phyloP scores from a whole-genome alignment of 2,329 filamentous ascomycete species.

The Niveomyces coronatus region DNA sequence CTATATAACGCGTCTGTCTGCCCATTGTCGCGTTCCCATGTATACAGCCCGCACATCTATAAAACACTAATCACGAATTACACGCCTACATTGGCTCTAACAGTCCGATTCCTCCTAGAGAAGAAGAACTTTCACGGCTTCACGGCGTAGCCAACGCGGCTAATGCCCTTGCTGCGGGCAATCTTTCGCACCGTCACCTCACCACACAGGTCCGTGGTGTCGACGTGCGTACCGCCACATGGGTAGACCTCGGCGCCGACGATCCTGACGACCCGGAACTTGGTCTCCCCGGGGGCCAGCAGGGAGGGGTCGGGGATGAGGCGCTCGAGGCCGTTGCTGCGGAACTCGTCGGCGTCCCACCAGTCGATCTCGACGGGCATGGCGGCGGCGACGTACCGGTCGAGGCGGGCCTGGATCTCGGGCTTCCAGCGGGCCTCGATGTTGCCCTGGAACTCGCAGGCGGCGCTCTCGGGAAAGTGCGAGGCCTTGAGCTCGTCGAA shows the following conservation, averaged over 20 bases:
- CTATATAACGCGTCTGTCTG: too few relatives aligned
- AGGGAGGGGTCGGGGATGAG: constrained; percentile 40
- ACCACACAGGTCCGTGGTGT: constrained; percentile 46
- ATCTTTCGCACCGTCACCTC: constrained; percentile 58
- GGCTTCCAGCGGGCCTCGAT: constrained; percentile 56
- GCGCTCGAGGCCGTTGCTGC: constrained; percentile 40
- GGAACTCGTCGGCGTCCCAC: constrained; percentile 56
- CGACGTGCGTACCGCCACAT: constrained; percentile 66
- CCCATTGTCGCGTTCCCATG: too few relatives aligned
- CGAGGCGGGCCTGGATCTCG: constrained; percentile 49
- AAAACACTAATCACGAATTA: too few relatives aligned
- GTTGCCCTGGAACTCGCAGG: constrained; percentile 56
- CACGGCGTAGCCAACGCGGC: constrained; percentile 40
- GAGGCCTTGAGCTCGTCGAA: constrained; percentile 62
- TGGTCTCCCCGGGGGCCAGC: constrained; percentile 36
- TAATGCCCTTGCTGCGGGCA: constrained; percentile 51
- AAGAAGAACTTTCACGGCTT: background rate
- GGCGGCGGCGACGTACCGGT: constrained; percentile 44
- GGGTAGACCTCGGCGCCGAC: constrained; percentile 60
- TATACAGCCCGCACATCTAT: too few relatives aligned
- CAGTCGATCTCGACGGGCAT: constrained; percentile 55
- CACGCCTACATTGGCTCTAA: too few relatives aligned
- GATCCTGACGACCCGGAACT: constrained; percentile 58
- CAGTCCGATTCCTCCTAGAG: too few relatives aligned
- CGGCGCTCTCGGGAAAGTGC: constrained; percentile 58